phyloP scores from a whole-genome alignment of 352 stramenopile species.

The Globisporangium camurandrum region DNA sequence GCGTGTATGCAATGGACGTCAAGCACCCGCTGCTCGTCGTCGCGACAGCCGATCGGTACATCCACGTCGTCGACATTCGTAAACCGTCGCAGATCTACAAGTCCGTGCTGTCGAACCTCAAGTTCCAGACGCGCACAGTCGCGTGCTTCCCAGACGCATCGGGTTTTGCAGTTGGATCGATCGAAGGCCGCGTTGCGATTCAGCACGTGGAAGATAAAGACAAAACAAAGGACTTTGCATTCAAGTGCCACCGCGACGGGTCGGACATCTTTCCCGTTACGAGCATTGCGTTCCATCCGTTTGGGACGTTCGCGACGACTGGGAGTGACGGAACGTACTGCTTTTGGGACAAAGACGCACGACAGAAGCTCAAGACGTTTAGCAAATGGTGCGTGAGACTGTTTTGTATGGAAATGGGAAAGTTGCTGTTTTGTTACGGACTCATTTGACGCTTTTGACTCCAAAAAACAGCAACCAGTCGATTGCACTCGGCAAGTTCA shows the following conservation, averaged over 20 bases:
- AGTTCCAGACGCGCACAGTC: constrained; percentile 86
- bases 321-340: constrained; percentile 94
- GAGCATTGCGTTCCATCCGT: constrained; percentile 87
- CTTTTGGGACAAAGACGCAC: constrained; percentile 98
- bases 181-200: constrained; percentile 89
- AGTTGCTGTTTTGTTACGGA: too few relatives aligned
- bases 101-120: constrained; percentile 76
- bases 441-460: too few relatives aligned
- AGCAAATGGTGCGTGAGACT: constrained; percentile 63
- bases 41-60: constrained; percentile 84
- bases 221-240: constrained; percentile 85
- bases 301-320: constrained; percentile 95
- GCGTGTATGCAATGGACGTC: constrained; percentile 93
- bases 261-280: constrained; percentile 87
- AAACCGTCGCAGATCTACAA: constrained; percentile 87
- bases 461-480: constrained; percentile 78
- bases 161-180: constrained; percentile 86
- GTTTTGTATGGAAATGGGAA: too few relatives aligned
- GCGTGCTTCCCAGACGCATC: constrained; percentile 83
- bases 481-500: constrained; percentile 91
- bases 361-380: constrained; percentile 93
- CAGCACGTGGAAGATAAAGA: constrained; percentile 86
- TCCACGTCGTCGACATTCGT: constrained; percentile 85
- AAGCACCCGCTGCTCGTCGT: constrained; percentile 92
- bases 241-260: constrained; percentile 88